phyloP scores from a whole-genome alignment of 495 filamentous ascomycete species.

The Podospora conica region DNA sequence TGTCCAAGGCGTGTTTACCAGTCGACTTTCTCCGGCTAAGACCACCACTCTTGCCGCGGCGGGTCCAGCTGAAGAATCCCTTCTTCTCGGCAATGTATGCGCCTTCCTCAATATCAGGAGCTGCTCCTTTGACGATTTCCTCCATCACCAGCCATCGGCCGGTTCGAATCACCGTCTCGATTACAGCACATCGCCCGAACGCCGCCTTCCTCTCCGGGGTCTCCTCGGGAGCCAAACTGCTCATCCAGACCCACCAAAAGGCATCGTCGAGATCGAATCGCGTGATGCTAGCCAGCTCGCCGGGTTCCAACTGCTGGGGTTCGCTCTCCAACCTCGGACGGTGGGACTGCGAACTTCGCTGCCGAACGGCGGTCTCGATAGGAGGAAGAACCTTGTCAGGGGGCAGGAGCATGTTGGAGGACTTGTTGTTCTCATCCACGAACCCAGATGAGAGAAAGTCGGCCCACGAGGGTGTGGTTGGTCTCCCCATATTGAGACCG shows the following conservation, averaged over 20 bases:
- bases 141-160: conserved; percentile 91
- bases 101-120: conserved; percentile 72
- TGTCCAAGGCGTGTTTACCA: conserved; percentile 39
- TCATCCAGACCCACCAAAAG: conserved; percentile 99
- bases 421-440: conserved; percentile 58
- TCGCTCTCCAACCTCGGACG: conserved; percentile 59
- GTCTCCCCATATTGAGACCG: conserved; percentile 58
- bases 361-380: conserved; percentile 62
- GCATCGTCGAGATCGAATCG: conserved; percentile 85
- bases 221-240: conserved; percentile 87
- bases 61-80: conserved; percentile 77
- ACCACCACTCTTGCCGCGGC: conserved; percentile 55
- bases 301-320: conserved; percentile 66
- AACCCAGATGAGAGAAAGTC: conserved; percentile 96
- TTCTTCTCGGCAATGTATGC: conserved; percentile 94
- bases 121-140: conserved; percentile 93
- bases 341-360: conserved; percentile 85
- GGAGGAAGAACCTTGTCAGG: conserved; percentile 89
- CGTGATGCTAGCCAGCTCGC: conserved; percentile 87
- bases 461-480: conserved; percentile 95
- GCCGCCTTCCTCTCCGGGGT: conserved; percentile 76
- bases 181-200: conserved; percentile 87
- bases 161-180: conserved; percentile 77
- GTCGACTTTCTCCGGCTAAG: conserved; percentile 64
- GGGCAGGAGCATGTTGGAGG: conserved; percentile 64